These are phyloP conservation scores for Entoloma clypeatum DNA, from an alignment of 1,284 basidiomycete species.

Conservation along the genomic window DNA sequence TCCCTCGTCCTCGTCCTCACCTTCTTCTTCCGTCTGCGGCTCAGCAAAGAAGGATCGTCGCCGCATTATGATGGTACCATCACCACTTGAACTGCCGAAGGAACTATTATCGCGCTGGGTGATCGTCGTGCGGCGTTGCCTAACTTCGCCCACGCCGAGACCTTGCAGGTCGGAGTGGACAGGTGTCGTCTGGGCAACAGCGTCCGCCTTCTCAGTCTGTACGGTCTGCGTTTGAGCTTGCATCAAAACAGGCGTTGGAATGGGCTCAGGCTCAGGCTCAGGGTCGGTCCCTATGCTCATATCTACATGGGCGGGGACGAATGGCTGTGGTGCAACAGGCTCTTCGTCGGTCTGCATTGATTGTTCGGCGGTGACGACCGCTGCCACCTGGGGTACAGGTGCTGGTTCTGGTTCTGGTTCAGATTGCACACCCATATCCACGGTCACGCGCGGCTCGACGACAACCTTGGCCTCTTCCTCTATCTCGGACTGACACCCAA, in stretches of 20 bases:
- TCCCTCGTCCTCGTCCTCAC: constrained; percentile 43
- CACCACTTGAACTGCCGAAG: constrained; percentile 40
- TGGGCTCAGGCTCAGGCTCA: constrained; percentile 22
- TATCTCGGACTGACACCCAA: constrained; percentile 58
- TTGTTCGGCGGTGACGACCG: constrained; percentile 34
- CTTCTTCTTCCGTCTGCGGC: constrained; percentile 25
- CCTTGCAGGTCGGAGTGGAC: constrained; percentile 15
- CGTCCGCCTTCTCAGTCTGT: constrained; percentile 31
- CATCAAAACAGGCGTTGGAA: constrained; percentile 21
- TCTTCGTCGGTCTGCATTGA: constrained; percentile 48
- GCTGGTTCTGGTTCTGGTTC: constrained; percentile 28
- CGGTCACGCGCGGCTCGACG: constrained; percentile 25
- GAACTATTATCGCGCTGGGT: constrained; percentile 44
- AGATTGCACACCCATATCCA: constrained; percentile 22
- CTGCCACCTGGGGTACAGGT: constrained; percentile 26
- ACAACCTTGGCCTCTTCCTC: constrained; percentile 18
- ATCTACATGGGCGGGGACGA: constrained; percentile 30
- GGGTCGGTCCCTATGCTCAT: constrained; percentile 38
- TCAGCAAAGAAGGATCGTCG: constrained; percentile 33
- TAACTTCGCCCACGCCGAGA: constrained; percentile 20
- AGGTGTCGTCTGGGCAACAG: constrained; percentile 30
- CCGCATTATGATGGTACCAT: constrained; percentile 44
- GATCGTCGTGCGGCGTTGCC: constrained; percentile 42
- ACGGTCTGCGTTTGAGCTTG: constrained; percentile 41
- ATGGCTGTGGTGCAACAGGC: constrained; percentile 16